A percentile compares a stretch with the other conserved stretches of the same genome.
Evolutionary conservation across 2,329 filamentous ascomycete species (phyloP).

Genomic region (Chaetoscypha palmicola): DNA sequence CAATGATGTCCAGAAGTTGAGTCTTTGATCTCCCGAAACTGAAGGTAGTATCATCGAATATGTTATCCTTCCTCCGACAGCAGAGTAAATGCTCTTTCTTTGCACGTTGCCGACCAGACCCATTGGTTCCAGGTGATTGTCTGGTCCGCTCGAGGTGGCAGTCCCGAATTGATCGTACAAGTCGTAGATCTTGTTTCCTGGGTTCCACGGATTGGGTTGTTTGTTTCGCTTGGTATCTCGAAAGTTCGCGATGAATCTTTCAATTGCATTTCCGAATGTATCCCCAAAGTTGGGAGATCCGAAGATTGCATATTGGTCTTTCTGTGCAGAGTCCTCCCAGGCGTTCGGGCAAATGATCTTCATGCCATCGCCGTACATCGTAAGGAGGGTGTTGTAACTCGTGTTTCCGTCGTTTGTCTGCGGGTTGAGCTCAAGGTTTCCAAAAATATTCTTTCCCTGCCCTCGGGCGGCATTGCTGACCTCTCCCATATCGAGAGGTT

Average conservation of each 20-base stretch:
- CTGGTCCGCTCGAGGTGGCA: conserved; percentile 6
- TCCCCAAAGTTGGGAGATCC: conserved; percentile 11
- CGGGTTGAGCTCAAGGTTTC: conserved; percentile 14
- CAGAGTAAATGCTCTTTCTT: conserved; percentile 13
- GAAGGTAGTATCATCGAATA: conserved; percentile 9
- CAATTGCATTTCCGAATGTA: conserved; percentile 12
- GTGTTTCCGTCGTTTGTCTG: conserved; percentile 6
- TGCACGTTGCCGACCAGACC: conserved; percentile 12
- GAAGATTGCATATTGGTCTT: conserved; percentile 16
- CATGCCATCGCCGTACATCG: conserved; percentile 10
- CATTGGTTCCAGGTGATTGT: conserved; percentile 12
- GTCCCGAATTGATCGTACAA: conserved; percentile 10
- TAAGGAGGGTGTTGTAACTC: conserved; percentile 10
- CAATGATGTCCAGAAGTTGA: conserved; percentile 16
- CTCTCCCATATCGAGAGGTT: conserved; percentile 5
- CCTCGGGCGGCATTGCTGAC: conserved; percentile 8
- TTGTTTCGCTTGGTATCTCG: conserved; percentile 10
- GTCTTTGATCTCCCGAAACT: conserved; percentile 7
- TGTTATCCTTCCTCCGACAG: conserved; percentile 9
- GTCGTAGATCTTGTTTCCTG: conserved; percentile 9
- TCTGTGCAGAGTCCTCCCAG: conserved; percentile 11
- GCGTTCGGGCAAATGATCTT: conserved; percentile 16
- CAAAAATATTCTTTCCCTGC: conserved; percentile 13
- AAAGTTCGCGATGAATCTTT: conserved; percentile 10
- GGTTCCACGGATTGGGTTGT: conserved; percentile 14